These are phyloP conservation scores for Eucalyptus rudis DNA, from an alignment of 345 rosid species.

Conservation along the genomic window DNA sequence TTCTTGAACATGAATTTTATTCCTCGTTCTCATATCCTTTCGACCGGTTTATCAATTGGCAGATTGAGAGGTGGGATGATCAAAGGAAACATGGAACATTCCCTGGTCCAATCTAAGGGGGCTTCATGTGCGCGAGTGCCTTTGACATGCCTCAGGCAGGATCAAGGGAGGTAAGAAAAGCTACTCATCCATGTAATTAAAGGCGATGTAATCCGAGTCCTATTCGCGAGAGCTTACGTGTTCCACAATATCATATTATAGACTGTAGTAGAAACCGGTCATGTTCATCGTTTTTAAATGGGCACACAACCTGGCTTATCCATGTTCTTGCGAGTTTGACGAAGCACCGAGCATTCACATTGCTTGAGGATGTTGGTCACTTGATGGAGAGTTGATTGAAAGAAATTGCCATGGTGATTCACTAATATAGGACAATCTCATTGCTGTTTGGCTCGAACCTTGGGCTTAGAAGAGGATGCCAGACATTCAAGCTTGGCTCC, in stretches of 20 bases:
- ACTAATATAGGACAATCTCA: not conserved
- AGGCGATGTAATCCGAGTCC: not conserved
- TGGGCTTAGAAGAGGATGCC: not conserved
- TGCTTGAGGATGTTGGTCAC: not conserved
- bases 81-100: conserved; percentile 6
- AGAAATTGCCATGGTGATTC: not conserved
- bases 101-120: not conserved
- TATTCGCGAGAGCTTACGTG: not conserved
- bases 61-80: conserved; percentile 20
- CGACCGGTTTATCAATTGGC: not conserved
- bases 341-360: not conserved
- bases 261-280: not conserved
- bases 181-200: not conserved
- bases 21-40: not conserved
- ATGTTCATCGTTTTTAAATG: not conserved
- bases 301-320: not conserved
- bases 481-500: not conserved
- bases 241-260: not conserved
- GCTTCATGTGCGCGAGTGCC: not conserved
- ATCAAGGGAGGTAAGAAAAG: not conserved
- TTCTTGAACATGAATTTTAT: not conserved
- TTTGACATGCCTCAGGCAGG: not conserved
- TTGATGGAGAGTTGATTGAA: not conserved
- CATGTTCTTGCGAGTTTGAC: not conserved
- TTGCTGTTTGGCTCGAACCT: not conserved